phyloP scores from a whole-genome alignment of 306 rosid genomes.

The Leucaena leucocephala region DNA sequence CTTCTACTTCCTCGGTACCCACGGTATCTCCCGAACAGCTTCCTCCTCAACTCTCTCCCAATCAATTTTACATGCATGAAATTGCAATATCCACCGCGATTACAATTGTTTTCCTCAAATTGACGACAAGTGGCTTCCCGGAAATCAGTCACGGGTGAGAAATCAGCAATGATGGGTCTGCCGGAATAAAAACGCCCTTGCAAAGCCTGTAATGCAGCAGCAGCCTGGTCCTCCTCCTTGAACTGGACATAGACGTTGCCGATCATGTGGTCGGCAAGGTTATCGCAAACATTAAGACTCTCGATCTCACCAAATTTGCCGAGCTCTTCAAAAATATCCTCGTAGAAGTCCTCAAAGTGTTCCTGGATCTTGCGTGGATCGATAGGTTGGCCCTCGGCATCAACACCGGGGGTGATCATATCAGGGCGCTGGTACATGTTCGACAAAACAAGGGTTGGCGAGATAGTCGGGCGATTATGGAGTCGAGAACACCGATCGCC shows the following conservation, averaged over 20 bases:
- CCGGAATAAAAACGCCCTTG: conserved; percentile 71
- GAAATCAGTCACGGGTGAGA: conserved; percentile 77
- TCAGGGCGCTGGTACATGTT: conserved; percentile 88
- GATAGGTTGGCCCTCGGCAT: conserved; percentile 60
- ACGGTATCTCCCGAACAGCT: conserved; percentile 56
- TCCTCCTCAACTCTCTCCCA: conserved; percentile 64
- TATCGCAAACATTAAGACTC: conserved; percentile 72
- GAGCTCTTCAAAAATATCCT: conserved; percentile 69
- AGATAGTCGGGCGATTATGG: conserved; percentile 68
- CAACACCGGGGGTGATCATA: conserved; percentile 79
- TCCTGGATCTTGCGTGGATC: conserved; percentile 70
- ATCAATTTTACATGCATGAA: conserved; percentile 78
- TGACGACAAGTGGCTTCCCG: conserved; percentile 83
- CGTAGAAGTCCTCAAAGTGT: conserved; percentile 87
- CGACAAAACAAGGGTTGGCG: conserved; percentile 57
- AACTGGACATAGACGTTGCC: conserved; percentile 81
- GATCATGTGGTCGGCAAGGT: conserved; percentile 84
- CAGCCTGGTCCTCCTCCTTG: conserved; percentile 72
- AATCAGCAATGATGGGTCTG: conserved; percentile 73
- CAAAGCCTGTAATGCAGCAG: conserved; percentile 54
- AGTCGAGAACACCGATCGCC: conserved; percentile 83
- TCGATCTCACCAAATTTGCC: conserved; percentile 70
- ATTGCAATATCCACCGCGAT: conserved; percentile 77
- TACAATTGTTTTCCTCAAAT: conserved; percentile 71
- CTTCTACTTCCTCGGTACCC: conserved; percentile 48